These are phyloP conservation scores for Arthrobotrys sinensis DNA, from an alignment of 2,329 filamentous ascomycete species.

Conservation along the genomic window DNA sequence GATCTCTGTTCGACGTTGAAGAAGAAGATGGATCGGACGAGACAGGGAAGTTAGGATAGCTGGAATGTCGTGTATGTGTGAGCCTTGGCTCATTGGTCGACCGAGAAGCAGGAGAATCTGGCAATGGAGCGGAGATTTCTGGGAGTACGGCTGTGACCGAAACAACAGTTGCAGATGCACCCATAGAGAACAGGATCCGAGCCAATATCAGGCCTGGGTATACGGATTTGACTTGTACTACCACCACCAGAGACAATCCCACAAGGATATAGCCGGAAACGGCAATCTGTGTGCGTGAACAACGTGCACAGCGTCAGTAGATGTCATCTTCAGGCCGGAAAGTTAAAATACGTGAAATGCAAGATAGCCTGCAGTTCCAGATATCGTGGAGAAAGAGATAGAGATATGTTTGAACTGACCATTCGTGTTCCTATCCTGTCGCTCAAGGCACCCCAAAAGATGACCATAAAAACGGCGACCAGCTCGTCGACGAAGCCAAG, in stretches of 20 bases:
- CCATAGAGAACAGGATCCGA: slow-evolving; percentile 88
- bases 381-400: not conserved
- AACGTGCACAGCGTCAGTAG: slow-evolving; percentile 41
- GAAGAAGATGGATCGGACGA: slow-evolving; percentile 45
- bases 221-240: slow-evolving; percentile 88
- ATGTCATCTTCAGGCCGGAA: not conserved
- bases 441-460: slow-evolving; percentile 82
- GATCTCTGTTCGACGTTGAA: slow-evolving; percentile 44
- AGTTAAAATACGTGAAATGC: slow-evolving; percentile 4
- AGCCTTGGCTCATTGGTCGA: slow-evolving; percentile 26
- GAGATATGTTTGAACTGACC: slow-evolving; percentile 29
- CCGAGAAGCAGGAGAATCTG: slow-evolving; percentile 5
- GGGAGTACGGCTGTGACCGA: slow-evolving; percentile 89
- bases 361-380: not conserved
- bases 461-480: slow-evolving; percentile 84
- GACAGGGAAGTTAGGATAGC: slow-evolving; percentile 34
- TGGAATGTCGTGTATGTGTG: slow-evolving; percentile 25
- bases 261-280: slow-evolving; percentile 87
- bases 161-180: slow-evolving; percentile 79
- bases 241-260: slow-evolving; percentile 80
- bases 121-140: slow-evolving; percentile 71
- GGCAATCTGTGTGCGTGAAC: slow-evolving; percentile 68
- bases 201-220: slow-evolving; percentile 91
- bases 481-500: slow-evolving; percentile 88
- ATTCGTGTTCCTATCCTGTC: slow-evolving; percentile 81